phyloP scores from a whole-genome alignment of 352 stramenopile genomes.

The Pythium plurisporium region DNA sequence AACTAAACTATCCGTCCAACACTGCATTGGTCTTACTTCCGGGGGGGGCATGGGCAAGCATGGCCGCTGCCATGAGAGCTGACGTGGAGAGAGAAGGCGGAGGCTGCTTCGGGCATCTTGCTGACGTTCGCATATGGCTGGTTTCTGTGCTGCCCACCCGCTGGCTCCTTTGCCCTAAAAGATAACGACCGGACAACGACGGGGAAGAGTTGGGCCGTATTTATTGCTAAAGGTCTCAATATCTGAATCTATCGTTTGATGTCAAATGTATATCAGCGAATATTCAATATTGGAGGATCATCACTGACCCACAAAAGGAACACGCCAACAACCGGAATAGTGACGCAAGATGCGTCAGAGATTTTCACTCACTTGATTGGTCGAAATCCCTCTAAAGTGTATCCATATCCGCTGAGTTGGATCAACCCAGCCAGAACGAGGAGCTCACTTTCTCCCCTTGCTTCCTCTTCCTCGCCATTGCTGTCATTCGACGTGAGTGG shows the following conservation, averaged over 20 bases:
- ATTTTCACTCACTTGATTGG: constrained; percentile 9
- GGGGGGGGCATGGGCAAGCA: not conserved
- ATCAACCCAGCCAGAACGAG: not conserved
- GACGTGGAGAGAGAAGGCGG: too few species aligned
- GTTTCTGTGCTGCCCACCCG: constrained; percentile 13
- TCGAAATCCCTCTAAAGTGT: constrained; percentile 2
- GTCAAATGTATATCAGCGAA: not conserved
- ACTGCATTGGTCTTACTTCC: too few species aligned
- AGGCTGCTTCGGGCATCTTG: constrained; percentile 14
- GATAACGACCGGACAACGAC: not conserved
- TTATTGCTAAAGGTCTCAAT: not conserved
- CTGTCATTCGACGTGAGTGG: too few species aligned
- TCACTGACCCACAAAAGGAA: constrained; percentile 10
- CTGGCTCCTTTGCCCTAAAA: not conserved
- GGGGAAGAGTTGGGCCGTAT: constrained; percentile 12
- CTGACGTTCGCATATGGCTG: constrained; percentile 8
- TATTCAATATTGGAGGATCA: not conserved
- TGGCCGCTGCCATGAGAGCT: not conserved
- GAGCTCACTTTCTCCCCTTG: too few species aligned
- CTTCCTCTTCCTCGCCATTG: too few species aligned
- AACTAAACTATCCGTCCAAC: not conserved
- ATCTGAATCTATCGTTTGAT: not conserved
- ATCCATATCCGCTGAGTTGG: constrained; percentile 11
- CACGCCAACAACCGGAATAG: not conserved
- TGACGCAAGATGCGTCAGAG: constrained; percentile 17